These are phyloP conservation scores for Pelargonium fulgidum DNA, from an alignment of 441 rosid genomes.

Conservation along the genomic window DNA sequence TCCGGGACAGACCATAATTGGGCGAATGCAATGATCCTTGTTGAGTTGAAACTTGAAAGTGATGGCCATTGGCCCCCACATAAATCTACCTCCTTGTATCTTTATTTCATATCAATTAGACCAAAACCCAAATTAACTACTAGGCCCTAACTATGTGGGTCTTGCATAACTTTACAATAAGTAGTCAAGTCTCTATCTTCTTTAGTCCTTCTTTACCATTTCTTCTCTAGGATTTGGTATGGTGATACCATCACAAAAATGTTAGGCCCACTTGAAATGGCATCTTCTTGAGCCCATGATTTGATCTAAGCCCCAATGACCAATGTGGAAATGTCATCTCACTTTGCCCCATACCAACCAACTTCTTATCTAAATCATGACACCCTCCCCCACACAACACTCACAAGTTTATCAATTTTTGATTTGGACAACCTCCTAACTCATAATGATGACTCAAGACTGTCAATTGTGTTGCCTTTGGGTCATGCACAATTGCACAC, in stretches of 20 bases:
- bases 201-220: neutral
- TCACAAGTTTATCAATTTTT: neutral
- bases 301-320: neutral
- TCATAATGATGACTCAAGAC: neutral
- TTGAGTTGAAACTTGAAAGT: no score
- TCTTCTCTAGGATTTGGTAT: neutral
- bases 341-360: conserved; percentile 1
- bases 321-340: neutral
- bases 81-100: no score
- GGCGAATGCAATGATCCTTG: no score
- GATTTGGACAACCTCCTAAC: neutral
- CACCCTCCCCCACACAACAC: neutral
- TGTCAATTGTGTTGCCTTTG: neutral
- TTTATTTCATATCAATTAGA: no score
- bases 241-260: neutral
- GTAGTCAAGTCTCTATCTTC: neutral
- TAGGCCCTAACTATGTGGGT: no score
- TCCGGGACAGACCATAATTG: no score
- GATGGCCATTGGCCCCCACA: no score
- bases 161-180: no score
- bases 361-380: neutral
- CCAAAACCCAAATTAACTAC: no score
- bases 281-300: conserved; percentile 1
- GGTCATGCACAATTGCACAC: no score
- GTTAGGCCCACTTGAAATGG: conserved; percentile 7